These are phyloP conservation scores for Fusarium miscanthi DNA, from an alignment of 2,329 filamentous ascomycete genomes.

Conservation along the genomic window DNA sequence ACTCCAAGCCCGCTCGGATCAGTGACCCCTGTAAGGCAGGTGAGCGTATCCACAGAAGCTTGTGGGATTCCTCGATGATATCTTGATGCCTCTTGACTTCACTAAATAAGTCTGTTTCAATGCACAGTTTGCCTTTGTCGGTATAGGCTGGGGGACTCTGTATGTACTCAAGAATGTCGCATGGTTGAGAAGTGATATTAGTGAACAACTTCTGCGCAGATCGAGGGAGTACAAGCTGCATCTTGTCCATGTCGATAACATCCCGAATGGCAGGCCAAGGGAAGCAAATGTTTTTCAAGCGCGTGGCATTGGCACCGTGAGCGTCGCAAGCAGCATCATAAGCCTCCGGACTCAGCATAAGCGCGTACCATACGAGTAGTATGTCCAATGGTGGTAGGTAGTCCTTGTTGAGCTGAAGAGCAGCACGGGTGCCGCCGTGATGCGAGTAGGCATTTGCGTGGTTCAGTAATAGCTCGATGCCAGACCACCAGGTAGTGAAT, in stretches of 20 bases:
- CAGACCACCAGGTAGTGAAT: conserved; percentile 29
- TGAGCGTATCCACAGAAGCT: conserved; percentile 22
- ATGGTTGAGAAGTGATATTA: conserved; percentile 19
- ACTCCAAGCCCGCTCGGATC: conserved; percentile 4
- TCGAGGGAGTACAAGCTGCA: conserved; percentile 13
- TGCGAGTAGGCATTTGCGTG: conserved; percentile 20
- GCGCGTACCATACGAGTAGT: conserved; percentile 25
- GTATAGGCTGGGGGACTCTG: conserved; percentile 21
- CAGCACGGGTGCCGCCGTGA: conserved; percentile 13
- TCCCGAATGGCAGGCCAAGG: conserved; percentile 32
- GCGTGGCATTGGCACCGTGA: neutral
- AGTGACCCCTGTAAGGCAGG: conserved; percentile 14
- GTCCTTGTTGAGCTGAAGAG: conserved; percentile 21
- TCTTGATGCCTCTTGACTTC: conserved; percentile 16
- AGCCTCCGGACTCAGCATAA: conserved; percentile 9
- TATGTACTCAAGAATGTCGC: conserved; percentile 24
- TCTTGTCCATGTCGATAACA: conserved; percentile 14
- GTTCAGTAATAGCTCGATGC: conserved; percentile 18
- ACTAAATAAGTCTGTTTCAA: conserved; percentile 11
- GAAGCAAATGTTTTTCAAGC: conserved; percentile 25
- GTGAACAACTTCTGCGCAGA: conserved; percentile 24
- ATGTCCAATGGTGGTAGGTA: conserved; percentile 28
- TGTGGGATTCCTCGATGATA: conserved; percentile 13
- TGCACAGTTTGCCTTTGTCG: neutral
- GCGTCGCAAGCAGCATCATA: conserved; percentile 13